Percentiles rank a stretch among this genome's conserved stretches.
These are phyloP conservation scores for Geotrichum siamense DNA, from an alignment of 1,139 yeast genomes.

Conservation along the genomic window DNA sequence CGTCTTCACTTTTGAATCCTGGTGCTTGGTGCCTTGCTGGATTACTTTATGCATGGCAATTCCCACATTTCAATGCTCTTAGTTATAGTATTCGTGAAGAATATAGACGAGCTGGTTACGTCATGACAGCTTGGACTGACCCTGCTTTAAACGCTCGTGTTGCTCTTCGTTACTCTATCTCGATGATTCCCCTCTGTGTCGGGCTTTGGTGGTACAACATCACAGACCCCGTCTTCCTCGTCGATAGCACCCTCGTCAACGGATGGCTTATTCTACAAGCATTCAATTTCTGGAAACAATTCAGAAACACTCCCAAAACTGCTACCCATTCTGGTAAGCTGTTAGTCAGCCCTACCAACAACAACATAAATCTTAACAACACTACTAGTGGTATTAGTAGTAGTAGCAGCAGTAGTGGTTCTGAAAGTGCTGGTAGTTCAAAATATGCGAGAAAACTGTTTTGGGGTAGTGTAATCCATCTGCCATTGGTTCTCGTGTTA, in stretches of 20 bases:
- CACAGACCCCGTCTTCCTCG: constrained; percentile 72
- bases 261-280: constrained; percentile 82
- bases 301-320: constrained; percentile 21
- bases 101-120: constrained; percentile 87
- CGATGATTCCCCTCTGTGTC: constrained; percentile 89
- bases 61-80: constrained; percentile 92
- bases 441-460: constrained; percentile 77
- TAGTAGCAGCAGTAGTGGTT: no score
- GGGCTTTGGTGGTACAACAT: constrained; percentile 73
- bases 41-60: constrained; percentile 93
- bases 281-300: constrained; percentile 62
- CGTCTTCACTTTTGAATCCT: constrained; percentile 68
- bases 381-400: no score
- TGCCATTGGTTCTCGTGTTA: constrained; percentile 80
- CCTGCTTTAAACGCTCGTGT: constrained; percentile 92
- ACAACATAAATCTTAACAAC: no score
- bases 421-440: constrained; percentile 34
- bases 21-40: constrained; percentile 96
- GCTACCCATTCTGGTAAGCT: constrained; percentile 14
- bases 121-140: constrained; percentile 91
- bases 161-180: constrained; percentile 75
- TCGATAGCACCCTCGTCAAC: constrained; percentile 76
- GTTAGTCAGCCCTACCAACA: not conserved
- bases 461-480: constrained; percentile 92
- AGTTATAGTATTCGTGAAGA: constrained; percentile 85